phyloP scores from a whole-genome alignment of 23 red algal species.

The Chondrus crispus region DNA sequence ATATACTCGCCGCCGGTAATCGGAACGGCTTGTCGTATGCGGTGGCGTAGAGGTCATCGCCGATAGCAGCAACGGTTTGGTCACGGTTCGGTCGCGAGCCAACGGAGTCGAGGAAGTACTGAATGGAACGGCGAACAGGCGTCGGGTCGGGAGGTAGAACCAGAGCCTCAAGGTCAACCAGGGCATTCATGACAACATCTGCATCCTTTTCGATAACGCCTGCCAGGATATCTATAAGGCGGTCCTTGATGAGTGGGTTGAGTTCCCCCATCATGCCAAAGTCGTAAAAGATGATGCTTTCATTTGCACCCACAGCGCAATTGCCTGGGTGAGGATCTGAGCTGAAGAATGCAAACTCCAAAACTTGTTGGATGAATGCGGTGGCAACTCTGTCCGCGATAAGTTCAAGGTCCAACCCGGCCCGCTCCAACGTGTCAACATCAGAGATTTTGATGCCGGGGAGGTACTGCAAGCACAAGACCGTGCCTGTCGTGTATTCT shows the following conservation, averaged over 20 bases:
- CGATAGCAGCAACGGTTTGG: slow-evolving; percentile 84
- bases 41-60: slow-evolving; percentile 84
- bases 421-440: slow-evolving; percentile 39
- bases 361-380: slow-evolving; percentile 72
- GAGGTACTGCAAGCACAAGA: slow-evolving; percentile 81
- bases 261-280: slow-evolving; percentile 89
- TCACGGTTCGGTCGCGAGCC: slow-evolving; percentile 68
- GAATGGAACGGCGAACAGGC: slow-evolving; percentile 70
- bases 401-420: slow-evolving; percentile 41
- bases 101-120: slow-evolving; percentile 82
- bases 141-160: slow-evolving; percentile 58
- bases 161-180: slow-evolving; percentile 68
- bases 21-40: slow-evolving; percentile 86
- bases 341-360: slow-evolving; percentile 89
- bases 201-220: slow-evolving; percentile 87
- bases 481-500: slow-evolving; percentile 59
- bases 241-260: slow-evolving; percentile 46
- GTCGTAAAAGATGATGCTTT: slow-evolving; percentile 78
- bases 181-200: slow-evolving; percentile 57
- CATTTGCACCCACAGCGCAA: slow-evolving; percentile 71
- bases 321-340: slow-evolving; percentile 92
- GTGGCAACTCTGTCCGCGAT: slow-evolving; percentile 59
- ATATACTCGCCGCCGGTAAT: slow-evolving; percentile 71
- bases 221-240: slow-evolving; percentile 68
- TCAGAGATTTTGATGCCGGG: slow-evolving; percentile 85